phyloP scores from a whole-genome alignment of 2,329 filamentous ascomycete species.

The Ceratocystis ficicola region DNA sequence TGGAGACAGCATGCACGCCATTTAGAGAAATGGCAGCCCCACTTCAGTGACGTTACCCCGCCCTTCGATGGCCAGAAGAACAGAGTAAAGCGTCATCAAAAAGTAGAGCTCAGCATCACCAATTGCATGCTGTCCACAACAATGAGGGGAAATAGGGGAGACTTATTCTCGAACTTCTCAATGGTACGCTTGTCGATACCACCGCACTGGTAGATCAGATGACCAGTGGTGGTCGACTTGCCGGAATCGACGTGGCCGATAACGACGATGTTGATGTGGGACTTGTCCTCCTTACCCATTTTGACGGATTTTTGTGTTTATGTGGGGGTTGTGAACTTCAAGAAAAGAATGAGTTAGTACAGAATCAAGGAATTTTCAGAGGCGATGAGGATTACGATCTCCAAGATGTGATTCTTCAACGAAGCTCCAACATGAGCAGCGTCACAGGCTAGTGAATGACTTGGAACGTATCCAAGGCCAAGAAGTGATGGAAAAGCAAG shows the following conservation, averaged over 20 bases:
- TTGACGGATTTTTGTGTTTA: constrained; percentile 27
- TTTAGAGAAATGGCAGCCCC: not conserved
- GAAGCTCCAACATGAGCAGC: too few relatives aligned
- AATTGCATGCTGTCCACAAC: not conserved
- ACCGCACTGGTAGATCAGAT: constrained; percentile 99
- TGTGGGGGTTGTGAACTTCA: constrained; percentile 15
- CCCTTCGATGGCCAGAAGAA: not conserved
- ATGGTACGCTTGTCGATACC: constrained; percentile 99
- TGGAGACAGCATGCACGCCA: constrained; percentile 10
- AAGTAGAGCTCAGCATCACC: not conserved
- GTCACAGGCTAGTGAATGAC: too few relatives aligned
- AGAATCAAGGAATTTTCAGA: not conserved
- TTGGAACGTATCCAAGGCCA: not conserved
- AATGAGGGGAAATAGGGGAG: constrained; percentile 14
- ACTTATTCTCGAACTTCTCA: constrained; percentile 99
- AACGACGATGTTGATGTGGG: constrained; percentile 95
- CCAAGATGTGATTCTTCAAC: too few relatives aligned
- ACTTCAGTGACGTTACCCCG: not conserved
- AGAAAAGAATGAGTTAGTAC: constrained; percentile 3
- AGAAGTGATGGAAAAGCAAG: not conserved
- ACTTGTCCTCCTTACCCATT: constrained; percentile 79
- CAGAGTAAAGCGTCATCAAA: not conserved
- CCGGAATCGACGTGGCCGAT: constrained; percentile 99
- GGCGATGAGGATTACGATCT: not conserved
- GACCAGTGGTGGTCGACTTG: constrained; percentile 89